Conservation (phyloP, 108 stramenopile genomes). For the Pseudonitzschia multiseries region DNA sequence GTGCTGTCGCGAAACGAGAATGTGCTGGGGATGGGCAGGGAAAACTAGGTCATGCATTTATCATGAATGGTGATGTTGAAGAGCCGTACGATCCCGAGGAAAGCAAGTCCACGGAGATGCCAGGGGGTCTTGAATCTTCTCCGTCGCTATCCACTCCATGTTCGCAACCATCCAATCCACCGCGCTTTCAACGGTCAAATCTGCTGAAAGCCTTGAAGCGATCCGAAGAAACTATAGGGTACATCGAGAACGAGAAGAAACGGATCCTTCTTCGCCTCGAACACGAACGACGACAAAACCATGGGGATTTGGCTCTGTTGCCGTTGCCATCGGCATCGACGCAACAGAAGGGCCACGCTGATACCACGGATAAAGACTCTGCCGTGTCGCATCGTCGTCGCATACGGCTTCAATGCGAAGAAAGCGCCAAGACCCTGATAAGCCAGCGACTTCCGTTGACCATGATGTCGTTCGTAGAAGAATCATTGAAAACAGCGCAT, state of each 20-base stretch:
- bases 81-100: not conserved
- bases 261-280: not conserved
- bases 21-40: not conserved
- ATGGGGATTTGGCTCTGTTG: not conserved
- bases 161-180: not conserved
- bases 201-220: not conserved
- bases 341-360: not conserved
- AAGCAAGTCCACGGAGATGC: not conserved
- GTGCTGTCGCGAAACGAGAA: no score
- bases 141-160: no score
- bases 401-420: not conserved
- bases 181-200: not conserved
- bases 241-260: not conserved
- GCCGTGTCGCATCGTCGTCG: not conserved
- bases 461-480: constrained; percentile 4
- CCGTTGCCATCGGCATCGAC: not conserved
- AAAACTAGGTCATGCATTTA: not conserved
- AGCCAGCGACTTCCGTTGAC: not conserved
- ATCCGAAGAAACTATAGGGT: not conserved
- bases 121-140: not conserved
- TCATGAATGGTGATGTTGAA: not conserved
- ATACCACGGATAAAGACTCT: not conserved
- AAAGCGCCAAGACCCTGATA: not conserved
- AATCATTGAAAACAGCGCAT: not conserved
- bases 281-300: not conserved